These are phyloP conservation scores for Globisporangium lucens DNA, from an alignment of 352 stramenopile genomes.

Conservation along the genomic window DNA sequence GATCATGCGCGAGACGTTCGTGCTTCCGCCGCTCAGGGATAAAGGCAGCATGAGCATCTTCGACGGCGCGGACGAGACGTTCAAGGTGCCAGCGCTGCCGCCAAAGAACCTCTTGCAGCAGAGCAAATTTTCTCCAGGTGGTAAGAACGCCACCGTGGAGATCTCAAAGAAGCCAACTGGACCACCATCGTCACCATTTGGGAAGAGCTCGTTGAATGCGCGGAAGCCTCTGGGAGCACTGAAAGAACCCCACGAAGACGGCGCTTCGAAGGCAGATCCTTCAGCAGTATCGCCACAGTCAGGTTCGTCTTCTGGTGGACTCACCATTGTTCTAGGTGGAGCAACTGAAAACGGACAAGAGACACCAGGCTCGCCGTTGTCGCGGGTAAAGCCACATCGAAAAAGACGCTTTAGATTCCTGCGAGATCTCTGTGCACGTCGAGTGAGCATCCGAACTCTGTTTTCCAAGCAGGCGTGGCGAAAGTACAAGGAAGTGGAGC, in stretches of 20 bases:
- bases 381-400: conserved; percentile 9
- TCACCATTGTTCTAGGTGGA: conserved; percentile 1
- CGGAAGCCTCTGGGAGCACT: conserved; percentile 4
- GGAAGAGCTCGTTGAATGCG: conserved; percentile 4
- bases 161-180: not conserved
- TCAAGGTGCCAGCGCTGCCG: conserved; percentile 78
- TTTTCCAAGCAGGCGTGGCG: conserved; percentile 49
- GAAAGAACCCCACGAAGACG: conserved; percentile 4
- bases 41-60: conserved; percentile 55
- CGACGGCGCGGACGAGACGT: conserved; percentile 55
- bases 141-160: not conserved
- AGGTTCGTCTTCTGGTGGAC: not conserved
- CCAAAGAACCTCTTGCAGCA: conserved; percentile 39
- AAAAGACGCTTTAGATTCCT: conserved; percentile 36
- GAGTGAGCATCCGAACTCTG: conserved; percentile 30
- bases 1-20: conserved; percentile 73
- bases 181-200: not conserved
- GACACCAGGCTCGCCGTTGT: conserved; percentile 10
- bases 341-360: not conserved
- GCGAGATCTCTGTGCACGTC: conserved; percentile 30
- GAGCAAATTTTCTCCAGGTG: conserved; percentile 14
- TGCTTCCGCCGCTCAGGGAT: conserved; percentile 68
- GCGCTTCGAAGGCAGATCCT: not conserved
- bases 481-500: conserved; percentile 54
- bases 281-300: not conserved